Conservation (phyloP, 495 filamentous ascomycete species). For the Penicillium psychrofluorescens region DNA sequence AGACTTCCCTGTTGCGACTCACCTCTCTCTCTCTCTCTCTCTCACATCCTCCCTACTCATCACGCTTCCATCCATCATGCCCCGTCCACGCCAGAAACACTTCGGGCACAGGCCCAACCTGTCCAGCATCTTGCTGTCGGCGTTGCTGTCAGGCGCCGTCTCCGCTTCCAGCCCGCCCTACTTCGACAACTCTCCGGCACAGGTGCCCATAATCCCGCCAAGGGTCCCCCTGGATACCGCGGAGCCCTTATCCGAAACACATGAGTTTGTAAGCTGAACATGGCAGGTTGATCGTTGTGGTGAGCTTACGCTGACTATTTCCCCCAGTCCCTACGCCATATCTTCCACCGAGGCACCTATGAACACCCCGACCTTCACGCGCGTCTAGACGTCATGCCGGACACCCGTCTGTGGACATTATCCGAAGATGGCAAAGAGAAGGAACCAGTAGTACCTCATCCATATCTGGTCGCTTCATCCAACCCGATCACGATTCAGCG, state of each 20-base stretch:
- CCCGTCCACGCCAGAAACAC: constrained; percentile 7
- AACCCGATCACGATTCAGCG: constrained; percentile 63
- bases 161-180: constrained; percentile 12
- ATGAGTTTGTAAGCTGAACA: constrained; percentile 32
- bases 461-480: constrained; percentile 48
- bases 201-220: constrained; percentile 26
- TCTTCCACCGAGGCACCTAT: constrained; percentile 80
- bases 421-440: constrained; percentile 54
- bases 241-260: constrained; percentile 11
- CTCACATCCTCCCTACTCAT: constrained; percentile 6
- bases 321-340: constrained; percentile 68
- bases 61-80: neutral
- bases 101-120: constrained; percentile 6
- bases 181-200: constrained; percentile 6
- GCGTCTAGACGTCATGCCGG: constrained; percentile 60
- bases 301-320: constrained; percentile 4
- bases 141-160: constrained; percentile 12
- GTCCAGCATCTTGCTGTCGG: constrained; percentile 15
- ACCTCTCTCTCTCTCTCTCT: constrained; percentile 6
- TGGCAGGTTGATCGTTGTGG: neutral
- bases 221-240: constrained; percentile 19
- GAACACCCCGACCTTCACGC: constrained; percentile 67
- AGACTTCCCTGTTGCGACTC: constrained; percentile 5
- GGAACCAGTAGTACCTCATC: constrained; percentile 22
- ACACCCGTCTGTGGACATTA: constrained; percentile 55